Percentiles rank a stretch among this genome's conserved stretches.
These are phyloP conservation scores for Ascochyta lentis DNA, from an alignment of 2,329 filamentous ascomycete genomes.

Conservation along the genomic window DNA sequence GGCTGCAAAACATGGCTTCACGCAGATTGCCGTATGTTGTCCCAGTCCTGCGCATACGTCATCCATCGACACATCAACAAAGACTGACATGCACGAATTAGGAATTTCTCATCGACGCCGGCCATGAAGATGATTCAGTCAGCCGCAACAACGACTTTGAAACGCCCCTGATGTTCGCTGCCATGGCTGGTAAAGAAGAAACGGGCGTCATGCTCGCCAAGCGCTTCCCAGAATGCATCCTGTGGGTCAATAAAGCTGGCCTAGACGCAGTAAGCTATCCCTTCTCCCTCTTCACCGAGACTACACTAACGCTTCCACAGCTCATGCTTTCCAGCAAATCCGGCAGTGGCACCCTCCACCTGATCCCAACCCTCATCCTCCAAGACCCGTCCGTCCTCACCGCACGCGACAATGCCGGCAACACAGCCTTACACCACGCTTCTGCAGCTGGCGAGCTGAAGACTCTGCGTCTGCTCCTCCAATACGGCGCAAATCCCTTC, in stretches of 20 bases:
- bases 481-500: slow-evolving; percentile 77
- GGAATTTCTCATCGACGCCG: slow-evolving; percentile 72
- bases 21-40: slow-evolving; percentile 64
- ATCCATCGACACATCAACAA: background rate
- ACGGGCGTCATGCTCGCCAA: slow-evolving; percentile 75
- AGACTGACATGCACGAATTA: slow-evolving; percentile 25
- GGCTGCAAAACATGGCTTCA: slow-evolving; percentile 74
- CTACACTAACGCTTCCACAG: slow-evolving; percentile 23
- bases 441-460: slow-evolving; percentile 81
- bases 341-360: slow-evolving; percentile 52
- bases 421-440: slow-evolving; percentile 86
- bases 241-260: slow-evolving; percentile 70
- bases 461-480: slow-evolving; percentile 76
- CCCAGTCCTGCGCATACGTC: slow-evolving; percentile 2
- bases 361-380: slow-evolving; percentile 49
- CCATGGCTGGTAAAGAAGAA: slow-evolving; percentile 71
- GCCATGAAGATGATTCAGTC: slow-evolving; percentile 76
- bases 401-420: slow-evolving; percentile 71
- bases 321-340: slow-evolving; percentile 50
- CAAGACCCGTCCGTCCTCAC: slow-evolving; percentile 38
- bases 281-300: background rate
- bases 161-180: slow-evolving; percentile 82
- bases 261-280: slow-evolving; percentile 67
- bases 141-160: slow-evolving; percentile 81
- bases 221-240: slow-evolving; percentile 67